These are phyloP conservation scores for Diaporthe ilicicola DNA, from an alignment of 2,329 filamentous ascomycete genomes.

Conservation along the genomic window DNA sequence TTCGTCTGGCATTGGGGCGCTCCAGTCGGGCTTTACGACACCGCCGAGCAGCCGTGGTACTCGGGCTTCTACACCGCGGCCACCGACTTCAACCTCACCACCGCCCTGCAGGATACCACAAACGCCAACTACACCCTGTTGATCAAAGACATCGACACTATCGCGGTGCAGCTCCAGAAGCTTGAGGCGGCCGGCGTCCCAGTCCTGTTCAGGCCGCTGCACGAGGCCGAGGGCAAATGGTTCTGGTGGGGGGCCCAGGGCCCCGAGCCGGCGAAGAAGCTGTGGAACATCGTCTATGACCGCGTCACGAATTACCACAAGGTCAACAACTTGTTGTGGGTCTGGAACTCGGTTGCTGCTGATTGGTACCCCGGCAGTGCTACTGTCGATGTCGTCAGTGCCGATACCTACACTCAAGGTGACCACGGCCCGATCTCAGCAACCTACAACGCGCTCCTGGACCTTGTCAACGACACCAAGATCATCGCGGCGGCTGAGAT, in stretches of 20 bases:
- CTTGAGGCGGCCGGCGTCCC: slow-evolving; percentile 53
- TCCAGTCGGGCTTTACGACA: slow-evolving; percentile 56
- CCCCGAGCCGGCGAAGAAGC: slow-evolving; percentile 52
- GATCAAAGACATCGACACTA: slow-evolving; percentile 57
- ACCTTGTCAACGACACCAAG: slow-evolving; percentile 51
- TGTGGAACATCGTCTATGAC: slow-evolving; percentile 53
- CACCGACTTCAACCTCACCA: slow-evolving; percentile 55
- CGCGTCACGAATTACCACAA: slow-evolving; percentile 53
- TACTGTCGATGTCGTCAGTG: slow-evolving; percentile 55
- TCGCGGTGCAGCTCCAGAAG: slow-evolving; percentile 54
- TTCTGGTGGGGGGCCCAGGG: slow-evolving; percentile 63
- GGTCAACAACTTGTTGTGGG: slow-evolving; percentile 58
- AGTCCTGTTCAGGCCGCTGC: slow-evolving; percentile 56
- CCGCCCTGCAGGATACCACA: slow-evolving; percentile 50
- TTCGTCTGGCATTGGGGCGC: slow-evolving; percentile 60
- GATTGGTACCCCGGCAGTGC: slow-evolving; percentile 58
- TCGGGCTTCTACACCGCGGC: slow-evolving; percentile 59
- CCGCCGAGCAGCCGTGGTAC: slow-evolving; percentile 54
- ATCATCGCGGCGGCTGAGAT: slow-evolving; percentile 57
- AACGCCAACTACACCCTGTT: slow-evolving; percentile 57
- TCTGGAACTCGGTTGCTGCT: slow-evolving; percentile 56
- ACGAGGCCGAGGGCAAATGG: slow-evolving; percentile 60
- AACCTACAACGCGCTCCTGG: neutral
- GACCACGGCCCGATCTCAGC: slow-evolving; percentile 5
- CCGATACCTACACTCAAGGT: slow-evolving; percentile 48